These are phyloP conservation scores for Lipomyces spencermartinsiae DNA, from an alignment of 805 yeast species.

Conservation along the genomic window DNA sequence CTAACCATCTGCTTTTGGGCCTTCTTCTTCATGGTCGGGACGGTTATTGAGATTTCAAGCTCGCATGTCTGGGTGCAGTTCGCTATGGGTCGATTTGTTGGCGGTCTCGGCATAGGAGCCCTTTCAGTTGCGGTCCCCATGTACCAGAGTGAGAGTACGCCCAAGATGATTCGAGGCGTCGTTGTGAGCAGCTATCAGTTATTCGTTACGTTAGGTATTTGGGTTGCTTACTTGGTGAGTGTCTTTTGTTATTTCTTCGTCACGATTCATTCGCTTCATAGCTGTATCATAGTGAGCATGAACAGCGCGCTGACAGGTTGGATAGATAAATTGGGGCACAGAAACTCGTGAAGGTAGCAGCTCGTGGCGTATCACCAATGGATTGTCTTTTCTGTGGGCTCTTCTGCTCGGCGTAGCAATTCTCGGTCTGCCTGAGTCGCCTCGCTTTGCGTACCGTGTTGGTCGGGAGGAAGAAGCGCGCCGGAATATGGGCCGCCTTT, in stretches of 20 bases:
- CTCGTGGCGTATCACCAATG: constrained; percentile 50
- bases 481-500: constrained; percentile 46
- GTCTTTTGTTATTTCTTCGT: neutral
- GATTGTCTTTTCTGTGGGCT: constrained; percentile 71
- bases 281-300: neutral
- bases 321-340: constrained; percentile 39
- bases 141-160: constrained; percentile 80
- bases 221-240: constrained; percentile 42
- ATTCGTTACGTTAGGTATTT: constrained; percentile 46
- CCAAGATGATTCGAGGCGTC: constrained; percentile 78
- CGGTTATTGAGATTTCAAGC: constrained; percentile 64
- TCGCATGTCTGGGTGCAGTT: constrained; percentile 6
- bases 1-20: constrained; percentile 50
- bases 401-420: constrained; percentile 50
- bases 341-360: constrained; percentile 25
- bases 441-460: constrained; percentile 39
- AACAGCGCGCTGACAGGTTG: neutral
- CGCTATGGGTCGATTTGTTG: constrained; percentile 50
- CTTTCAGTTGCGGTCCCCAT: constrained; percentile 78
- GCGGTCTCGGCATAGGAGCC: constrained; percentile 80
- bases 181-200: constrained; percentile 77
- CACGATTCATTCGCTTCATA: neutral
- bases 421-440: constrained; percentile 63
- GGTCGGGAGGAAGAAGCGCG: constrained; percentile 3
- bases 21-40: constrained; percentile 71